Base-by-base conservation (phyloP, 345 rosid species). In the Dipteronia sinensis region DNA sequence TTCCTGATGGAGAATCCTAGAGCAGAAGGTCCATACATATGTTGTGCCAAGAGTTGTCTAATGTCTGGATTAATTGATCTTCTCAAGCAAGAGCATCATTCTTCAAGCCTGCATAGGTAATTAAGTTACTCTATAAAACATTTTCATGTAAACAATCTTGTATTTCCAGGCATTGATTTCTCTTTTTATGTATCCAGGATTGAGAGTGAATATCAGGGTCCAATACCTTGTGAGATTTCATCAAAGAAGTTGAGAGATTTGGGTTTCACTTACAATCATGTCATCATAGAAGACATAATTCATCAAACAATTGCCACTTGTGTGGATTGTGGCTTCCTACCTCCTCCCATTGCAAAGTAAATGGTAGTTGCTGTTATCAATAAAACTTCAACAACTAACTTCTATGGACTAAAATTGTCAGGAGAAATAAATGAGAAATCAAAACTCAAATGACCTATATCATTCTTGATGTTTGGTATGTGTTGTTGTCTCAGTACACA, bases 1-100 rank as follows among this genome's bases (percentile, higher is more conserved):
- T 92, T 92, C 84, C 83, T 90, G 29, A 92, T 92, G 97, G 87
- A 91, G 82, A 83, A 85, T 22, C 44, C 67, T n/a, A 73, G 76
- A 38, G 92, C 92, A 82, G 69, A 86, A 74, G 97, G 97, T 76
- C 86, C 76, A 82, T 91, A 90, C 74, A 82, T 94, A 47, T 91
- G 97, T 77, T 85, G 93, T 72, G 82, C 80, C 69, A 56, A 74
- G 27, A 89, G 83, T 61, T 85, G 82, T 82, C 80, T 73, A 16
- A 55, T 90, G 81, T 76, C 88, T 59, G 83, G 85, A 17, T 74
- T 92, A 86, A 55, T 86, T 71, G 49, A 78, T 72, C 84, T 74
- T 81, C 82, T 91, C 5, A 77, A 81, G 6, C 77, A 80, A 64
- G 79, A 75, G 34, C 79, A 75, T 61, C 82, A 84, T 46, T 58